These are phyloP conservation scores for Saccharomyces pastorianus DNA, from an alignment of 1,139 yeast genomes.

Conservation along the genomic window DNA sequence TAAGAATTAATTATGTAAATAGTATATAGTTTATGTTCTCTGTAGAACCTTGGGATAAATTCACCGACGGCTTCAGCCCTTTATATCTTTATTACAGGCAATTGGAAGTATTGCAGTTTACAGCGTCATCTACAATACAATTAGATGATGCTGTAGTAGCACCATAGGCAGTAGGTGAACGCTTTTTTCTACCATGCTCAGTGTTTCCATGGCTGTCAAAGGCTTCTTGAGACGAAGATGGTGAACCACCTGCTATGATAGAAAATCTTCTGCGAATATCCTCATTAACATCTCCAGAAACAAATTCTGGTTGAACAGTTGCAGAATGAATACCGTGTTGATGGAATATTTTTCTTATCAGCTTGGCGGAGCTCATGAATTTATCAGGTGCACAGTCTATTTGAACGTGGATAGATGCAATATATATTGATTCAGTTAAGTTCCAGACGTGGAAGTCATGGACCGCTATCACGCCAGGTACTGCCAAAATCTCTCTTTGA, in stretches of 20 bases:
- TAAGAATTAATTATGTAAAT: not conserved
- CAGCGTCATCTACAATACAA: constrained; percentile 1
- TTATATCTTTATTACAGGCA: not conserved
- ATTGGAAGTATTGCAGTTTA: not conserved
- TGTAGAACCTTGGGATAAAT: not conserved
- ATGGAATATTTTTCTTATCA: constrained; percentile 73
- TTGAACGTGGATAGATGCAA: constrained; percentile 86
- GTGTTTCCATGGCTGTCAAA: not conserved
- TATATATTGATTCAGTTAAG: constrained; percentile 74
- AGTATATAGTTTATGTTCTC: not conserved
- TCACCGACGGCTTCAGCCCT: not conserved
- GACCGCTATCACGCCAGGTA: constrained; percentile 71
- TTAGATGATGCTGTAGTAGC: not conserved
- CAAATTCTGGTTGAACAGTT: constrained; percentile 89
- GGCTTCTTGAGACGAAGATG: not conserved
- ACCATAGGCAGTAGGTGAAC: not conserved
- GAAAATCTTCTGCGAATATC: constrained; percentile 32
- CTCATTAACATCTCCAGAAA: constrained; percentile 25
- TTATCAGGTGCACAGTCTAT: constrained; percentile 54
- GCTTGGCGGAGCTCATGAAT: constrained; percentile 64
- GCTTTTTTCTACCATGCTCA: not conserved
- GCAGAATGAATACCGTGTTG: constrained; percentile 85
- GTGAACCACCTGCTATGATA: constrained; percentile 32
- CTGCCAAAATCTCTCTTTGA: constrained; percentile 52
- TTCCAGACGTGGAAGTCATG: constrained; percentile 98